Percentiles rank a stretch among this genome's conserved stretches.
These are phyloP conservation scores for Saussurea involucrata DNA, from an alignment of 129 eudicot species.

Conservation along the genomic window DNA sequence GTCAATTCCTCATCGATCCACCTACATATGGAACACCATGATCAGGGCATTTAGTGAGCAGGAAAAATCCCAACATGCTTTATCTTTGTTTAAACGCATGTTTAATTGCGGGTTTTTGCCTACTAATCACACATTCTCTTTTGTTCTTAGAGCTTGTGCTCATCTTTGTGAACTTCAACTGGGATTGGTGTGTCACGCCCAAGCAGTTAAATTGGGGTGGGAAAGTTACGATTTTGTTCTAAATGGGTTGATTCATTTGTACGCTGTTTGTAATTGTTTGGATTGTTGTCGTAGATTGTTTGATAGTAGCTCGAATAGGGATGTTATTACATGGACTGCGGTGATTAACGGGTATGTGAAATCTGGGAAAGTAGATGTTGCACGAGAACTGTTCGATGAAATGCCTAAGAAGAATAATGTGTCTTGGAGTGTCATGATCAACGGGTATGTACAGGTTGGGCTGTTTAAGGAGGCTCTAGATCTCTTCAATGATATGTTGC, in stretches of 20 bases:
- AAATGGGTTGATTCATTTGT: slow-evolving; percentile 74
- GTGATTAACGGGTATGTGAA: slow-evolving; percentile 58
- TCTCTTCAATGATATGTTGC: slow-evolving; percentile 56
- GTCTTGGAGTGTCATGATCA: slow-evolving; percentile 81
- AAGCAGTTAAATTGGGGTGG: slow-evolving; percentile 65
- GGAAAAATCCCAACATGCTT: slow-evolving; percentile 30
- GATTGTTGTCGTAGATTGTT: slow-evolving; percentile 50
- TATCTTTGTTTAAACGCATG: slow-evolving; percentile 47
- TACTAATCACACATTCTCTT: slow-evolving; percentile 72
- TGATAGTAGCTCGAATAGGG: slow-evolving; percentile 44
- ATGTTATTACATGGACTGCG: slow-evolving; percentile 72
- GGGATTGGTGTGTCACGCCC: slow-evolving; percentile 51
- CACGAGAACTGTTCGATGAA: slow-evolving; percentile 68
- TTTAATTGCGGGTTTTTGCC: slow-evolving; percentile 31
- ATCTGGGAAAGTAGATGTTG: slow-evolving; percentile 37
- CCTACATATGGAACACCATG: slow-evolving; percentile 64
- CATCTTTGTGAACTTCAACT: slow-evolving; percentile 36
- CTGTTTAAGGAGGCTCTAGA: slow-evolving; percentile 58
- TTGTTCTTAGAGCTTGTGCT: slow-evolving; percentile 61
- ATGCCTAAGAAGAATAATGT: slow-evolving; percentile 69
- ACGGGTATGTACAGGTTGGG: slow-evolving; percentile 65
- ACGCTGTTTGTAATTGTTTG: slow-evolving; percentile 42
- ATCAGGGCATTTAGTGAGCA: slow-evolving; percentile 45
- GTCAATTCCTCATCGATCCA: slow-evolving; percentile 43
- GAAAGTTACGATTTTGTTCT: slow-evolving; percentile 72